A percentile compares a stretch with the other conserved stretches of the same genome.
Evolutionary conservation across 768 basidiomycete species (phyloP).

Genomic region (Rhizopogon roseolus): DNA sequence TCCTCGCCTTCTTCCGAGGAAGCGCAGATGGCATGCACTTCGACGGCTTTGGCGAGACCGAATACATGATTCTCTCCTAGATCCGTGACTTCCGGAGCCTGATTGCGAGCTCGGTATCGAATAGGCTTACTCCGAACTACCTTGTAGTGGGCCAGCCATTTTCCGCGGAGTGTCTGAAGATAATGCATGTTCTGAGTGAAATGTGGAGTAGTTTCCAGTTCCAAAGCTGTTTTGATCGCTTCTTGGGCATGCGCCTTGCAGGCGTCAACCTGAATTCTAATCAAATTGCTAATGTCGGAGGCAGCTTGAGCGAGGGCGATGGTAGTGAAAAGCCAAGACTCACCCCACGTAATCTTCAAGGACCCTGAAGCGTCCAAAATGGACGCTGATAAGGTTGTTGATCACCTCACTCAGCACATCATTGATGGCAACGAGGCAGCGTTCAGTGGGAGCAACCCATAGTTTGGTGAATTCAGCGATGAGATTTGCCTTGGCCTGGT

Average conservation of each 20-base stretch:
- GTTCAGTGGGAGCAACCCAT: slow-evolving; percentile 25
- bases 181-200: slow-evolving; percentile 29
- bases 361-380: slow-evolving; percentile 37
- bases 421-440: slow-evolving; percentile 29
- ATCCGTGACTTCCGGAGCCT: no score
- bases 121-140: slow-evolving; percentile 1
- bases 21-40: no score
- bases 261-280: slow-evolving; percentile 22
- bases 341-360: slow-evolving; percentile 34
- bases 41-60: no score
- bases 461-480: slow-evolving; percentile 21
- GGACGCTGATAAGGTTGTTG: slow-evolving; percentile 19
- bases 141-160: slow-evolving; percentile 13
- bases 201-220: slow-evolving; percentile 32
- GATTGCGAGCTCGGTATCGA: slow-evolving; percentile 1
- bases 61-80: no score
- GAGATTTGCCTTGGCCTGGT: slow-evolving; percentile 24
- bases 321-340: slow-evolving; percentile 6
- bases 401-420: slow-evolving; percentile 27
- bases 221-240: slow-evolving; percentile 30
- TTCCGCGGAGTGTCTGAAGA: slow-evolving; percentile 4
- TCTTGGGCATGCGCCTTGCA: slow-evolving; percentile 16
- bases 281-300: slow-evolving; percentile 18
- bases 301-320: slow-evolving; percentile 1
- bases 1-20: no score